These are phyloP conservation scores for Rauvolfia tetraphylla DNA, from an alignment of 257 asterid species.

Conservation along the genomic window DNA sequence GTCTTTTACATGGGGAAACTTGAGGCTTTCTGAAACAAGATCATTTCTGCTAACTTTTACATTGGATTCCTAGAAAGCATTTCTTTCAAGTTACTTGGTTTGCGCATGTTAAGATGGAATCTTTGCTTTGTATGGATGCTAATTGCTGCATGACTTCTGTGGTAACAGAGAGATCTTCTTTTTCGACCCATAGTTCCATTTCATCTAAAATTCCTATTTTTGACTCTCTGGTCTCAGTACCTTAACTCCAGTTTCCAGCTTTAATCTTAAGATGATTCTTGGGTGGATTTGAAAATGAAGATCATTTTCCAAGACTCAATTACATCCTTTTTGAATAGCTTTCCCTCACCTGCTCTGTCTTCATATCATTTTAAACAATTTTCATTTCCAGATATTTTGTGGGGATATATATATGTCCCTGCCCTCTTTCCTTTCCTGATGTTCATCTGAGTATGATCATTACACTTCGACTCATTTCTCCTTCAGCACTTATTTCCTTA, in stretches of 20 bases:
- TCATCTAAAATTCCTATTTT: too few species aligned
- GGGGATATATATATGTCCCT: background rate
- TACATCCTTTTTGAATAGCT: too few species aligned
- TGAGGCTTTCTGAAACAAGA: background rate
- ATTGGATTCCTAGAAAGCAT: background rate
- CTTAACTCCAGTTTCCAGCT: too few species aligned
- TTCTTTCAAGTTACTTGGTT: background rate
- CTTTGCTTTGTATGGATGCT: background rate
- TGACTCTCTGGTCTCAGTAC: too few species aligned
- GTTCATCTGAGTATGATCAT: background rate
- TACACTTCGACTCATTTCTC: background rate
- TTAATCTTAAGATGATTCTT: too few species aligned
- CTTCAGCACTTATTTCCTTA: background rate
- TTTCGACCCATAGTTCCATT: too few species aligned
- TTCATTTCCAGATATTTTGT: background rate
- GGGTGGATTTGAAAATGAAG: too few species aligned
- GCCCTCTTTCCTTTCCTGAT: background rate
- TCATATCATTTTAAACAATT: background rate
- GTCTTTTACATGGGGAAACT: background rate
- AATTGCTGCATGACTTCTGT: background rate
- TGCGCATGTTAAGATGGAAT: background rate
- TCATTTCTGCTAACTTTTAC: background rate
- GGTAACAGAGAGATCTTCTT: too few species aligned
- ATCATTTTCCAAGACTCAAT: too few species aligned
- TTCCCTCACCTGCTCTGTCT: background rate